Evolutionary conservation across 257 asterid genomes (phyloP), one percentile per base, ranked within the genome.

Genomic region (Paraleonurus japonicus): DNA sequence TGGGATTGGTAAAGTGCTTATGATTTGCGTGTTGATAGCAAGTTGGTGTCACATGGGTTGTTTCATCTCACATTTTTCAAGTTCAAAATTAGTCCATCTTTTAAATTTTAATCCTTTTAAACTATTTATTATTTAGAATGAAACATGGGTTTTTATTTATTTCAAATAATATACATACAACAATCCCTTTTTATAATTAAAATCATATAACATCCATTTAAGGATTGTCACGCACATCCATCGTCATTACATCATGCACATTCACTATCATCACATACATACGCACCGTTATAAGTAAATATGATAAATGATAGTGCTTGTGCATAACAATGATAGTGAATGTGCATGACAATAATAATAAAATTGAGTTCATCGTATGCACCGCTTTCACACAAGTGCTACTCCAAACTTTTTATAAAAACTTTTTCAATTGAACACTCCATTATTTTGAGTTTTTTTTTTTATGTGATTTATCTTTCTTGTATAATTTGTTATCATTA

Each of bases 11-110:
- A 81, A 85, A 83, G 70, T 51, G 74, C 66, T 65, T 48, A 69
- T 78, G 68, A 85, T 72, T 80, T 81, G 81, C 80, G 83, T 78
- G 85, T 51, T 32, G 24, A 43, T 28, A 19, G 19, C 66, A 57
- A 79, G 85, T 81, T 81, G 88, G 83, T 80, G 15, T 80, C 95
- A 86, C 92, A 74, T 84, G 92, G 85, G 45, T 33, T 81, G 85
- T 84, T 79, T 77, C 65, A 57, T 57, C 30, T 55, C 58, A 73
- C 61, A 39, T 58, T 67, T 70, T 48, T 64, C 23, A 15, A 47
- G 12, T 50, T 57, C 37, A 16, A 55, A 61, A 61, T 32, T 32
- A n/a, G 54, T 16, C 30, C 3, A 26, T 23, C 35, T 58, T 45
- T 55, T 37, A 10, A 57, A 24, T 58, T 45, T 55, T 37, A 10